Evolutionary conservation across 768 basidiomycete genomes (phyloP).

Genomic region (Suillus bovinus): DNA sequence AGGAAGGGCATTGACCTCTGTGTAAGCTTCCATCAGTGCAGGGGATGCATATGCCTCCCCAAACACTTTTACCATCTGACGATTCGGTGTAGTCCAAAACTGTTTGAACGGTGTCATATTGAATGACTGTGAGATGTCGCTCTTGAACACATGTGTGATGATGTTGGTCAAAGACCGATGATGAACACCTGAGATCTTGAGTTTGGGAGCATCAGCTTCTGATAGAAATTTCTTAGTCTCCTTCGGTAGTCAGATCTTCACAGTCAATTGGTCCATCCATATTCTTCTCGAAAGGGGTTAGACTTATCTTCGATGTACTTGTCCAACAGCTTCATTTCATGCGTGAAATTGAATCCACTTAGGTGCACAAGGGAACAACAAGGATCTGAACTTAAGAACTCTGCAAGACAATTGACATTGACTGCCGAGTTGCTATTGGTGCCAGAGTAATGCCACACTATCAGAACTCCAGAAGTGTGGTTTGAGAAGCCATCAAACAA

Average conservation of each 20-base stretch:
- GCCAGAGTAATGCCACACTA: constrained; percentile 7
- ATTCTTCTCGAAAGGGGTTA: constrained; percentile 14
- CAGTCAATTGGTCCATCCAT: constrained; percentile 21
- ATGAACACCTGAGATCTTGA: background rate
- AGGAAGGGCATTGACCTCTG: constrained; percentile 8
- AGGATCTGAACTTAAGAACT: background rate
- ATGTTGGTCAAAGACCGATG: constrained; percentile 6
- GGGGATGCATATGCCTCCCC: constrained; percentile 9
- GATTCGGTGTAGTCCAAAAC: background rate
- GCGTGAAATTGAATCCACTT: constrained; percentile 23
- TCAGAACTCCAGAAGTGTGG: background rate
- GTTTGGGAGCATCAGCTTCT: constrained; percentile 5
- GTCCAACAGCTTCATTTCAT: constrained; percentile 15
- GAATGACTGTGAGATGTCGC: background rate
- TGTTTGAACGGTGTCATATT: constrained; percentile 11
- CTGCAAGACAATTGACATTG: background rate
- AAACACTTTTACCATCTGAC: background rate
- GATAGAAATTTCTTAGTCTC: constrained; percentile 11
- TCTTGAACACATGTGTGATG: background rate
- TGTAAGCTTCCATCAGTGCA: constrained; percentile 1
- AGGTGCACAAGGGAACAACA: background rate
- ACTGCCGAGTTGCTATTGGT: constrained; percentile 19
- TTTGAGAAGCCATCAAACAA: constrained; percentile 24
- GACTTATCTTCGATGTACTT: constrained; percentile 14
- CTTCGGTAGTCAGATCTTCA: constrained; percentile 12